Evolutionary conservation across 2,329 filamentous ascomycete species (phyloP).

Genomic region (Pseudocercospora fuligena): DNA sequence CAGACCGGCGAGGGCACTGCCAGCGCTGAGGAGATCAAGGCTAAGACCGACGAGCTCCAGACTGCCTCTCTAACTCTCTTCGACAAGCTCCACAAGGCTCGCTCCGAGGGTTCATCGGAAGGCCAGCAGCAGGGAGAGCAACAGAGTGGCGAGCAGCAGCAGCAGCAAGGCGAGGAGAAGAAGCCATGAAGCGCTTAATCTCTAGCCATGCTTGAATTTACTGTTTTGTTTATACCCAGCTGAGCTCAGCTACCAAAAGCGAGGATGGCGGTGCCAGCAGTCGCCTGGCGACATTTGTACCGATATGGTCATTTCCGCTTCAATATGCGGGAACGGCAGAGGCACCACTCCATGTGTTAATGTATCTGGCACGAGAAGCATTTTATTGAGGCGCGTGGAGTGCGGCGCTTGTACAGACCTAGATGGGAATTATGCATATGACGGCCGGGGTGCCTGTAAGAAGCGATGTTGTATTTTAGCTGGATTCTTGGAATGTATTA

Average conservation of each 20-base stretch:
- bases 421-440: constrained; percentile 6
- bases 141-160: constrained; percentile 44
- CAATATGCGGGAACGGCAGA: background rate
- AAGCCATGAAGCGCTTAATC: constrained; percentile 59
- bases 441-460: constrained; percentile 5
- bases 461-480: constrained; percentile 11
- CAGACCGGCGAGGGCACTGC: constrained; percentile 87
- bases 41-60: constrained; percentile 98
- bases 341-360: constrained; percentile 3
- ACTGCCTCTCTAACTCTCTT: constrained; percentile 94
- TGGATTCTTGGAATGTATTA: constrained; percentile 7
- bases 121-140: constrained; percentile 56
- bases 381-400: constrained; percentile 10
- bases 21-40: constrained; percentile 92
- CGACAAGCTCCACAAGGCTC: constrained; percentile 99
- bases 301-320: constrained; percentile 12
- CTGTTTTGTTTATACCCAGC: constrained; percentile 32
- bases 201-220: constrained; percentile 11
- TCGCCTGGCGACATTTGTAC: constrained; percentile 16
- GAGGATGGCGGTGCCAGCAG: constrained; percentile 17
- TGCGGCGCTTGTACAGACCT: constrained; percentile 3
- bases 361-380: constrained; percentile 8
- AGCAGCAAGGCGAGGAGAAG: constrained; percentile 67
- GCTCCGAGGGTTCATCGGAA: constrained; percentile 50
- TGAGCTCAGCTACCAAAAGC: constrained; percentile 27